Percentiles rank a stretch among this genome's conserved stretches.
Conservation (phyloP, 1,284 basidiomycete species). For the Phellopilus nigrolimitatus region DNA sequence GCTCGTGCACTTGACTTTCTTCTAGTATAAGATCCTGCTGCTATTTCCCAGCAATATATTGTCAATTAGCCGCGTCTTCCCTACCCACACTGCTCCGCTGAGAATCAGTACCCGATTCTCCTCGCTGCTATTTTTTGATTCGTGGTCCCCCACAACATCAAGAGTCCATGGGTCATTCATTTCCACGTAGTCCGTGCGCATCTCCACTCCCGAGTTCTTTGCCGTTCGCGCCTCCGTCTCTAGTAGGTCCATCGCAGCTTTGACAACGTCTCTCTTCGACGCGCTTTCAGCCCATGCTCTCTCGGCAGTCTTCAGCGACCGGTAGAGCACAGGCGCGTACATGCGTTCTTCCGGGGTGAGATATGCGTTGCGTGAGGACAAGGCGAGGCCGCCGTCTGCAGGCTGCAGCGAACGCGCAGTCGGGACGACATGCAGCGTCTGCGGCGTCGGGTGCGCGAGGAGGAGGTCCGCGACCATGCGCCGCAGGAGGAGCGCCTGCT, state of each 20-base stretch:
- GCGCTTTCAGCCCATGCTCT: constrained; percentile 46
- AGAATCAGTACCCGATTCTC: constrained; percentile 51
- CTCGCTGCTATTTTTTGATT: constrained; percentile 23
- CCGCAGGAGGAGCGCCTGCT: constrained; percentile 86
- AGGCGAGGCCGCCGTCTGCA: constrained; percentile 58
- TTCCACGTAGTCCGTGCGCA: constrained; percentile 83
- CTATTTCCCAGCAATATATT: constrained; percentile 75
- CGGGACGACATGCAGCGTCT: constrained; percentile 76
- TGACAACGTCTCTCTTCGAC: constrained; percentile 53
- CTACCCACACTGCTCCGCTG: constrained; percentile 87
- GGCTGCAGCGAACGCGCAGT: constrained; percentile 65
- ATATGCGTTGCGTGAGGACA: constrained; percentile 91
- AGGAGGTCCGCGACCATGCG: constrained; percentile 84
- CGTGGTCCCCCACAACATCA: constrained; percentile 43
- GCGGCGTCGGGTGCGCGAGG: constrained; percentile 65
- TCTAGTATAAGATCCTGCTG: constrained; percentile 23
- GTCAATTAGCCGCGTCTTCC: constrained; percentile 88
- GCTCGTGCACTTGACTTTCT: neutral
- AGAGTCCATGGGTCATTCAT: constrained; percentile 83
- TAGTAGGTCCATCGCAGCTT: constrained; percentile 40
- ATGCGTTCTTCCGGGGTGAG: constrained; percentile 61
- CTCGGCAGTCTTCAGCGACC: constrained; percentile 60
- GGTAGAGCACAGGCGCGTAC: constrained; percentile 69
- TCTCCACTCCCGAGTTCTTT: constrained; percentile 40
- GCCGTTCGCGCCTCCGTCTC: constrained; percentile 29